Base-by-base conservation (phyloP, 176 grass and related monocot genomes). In the Alopecurus myosuroides region DNA sequence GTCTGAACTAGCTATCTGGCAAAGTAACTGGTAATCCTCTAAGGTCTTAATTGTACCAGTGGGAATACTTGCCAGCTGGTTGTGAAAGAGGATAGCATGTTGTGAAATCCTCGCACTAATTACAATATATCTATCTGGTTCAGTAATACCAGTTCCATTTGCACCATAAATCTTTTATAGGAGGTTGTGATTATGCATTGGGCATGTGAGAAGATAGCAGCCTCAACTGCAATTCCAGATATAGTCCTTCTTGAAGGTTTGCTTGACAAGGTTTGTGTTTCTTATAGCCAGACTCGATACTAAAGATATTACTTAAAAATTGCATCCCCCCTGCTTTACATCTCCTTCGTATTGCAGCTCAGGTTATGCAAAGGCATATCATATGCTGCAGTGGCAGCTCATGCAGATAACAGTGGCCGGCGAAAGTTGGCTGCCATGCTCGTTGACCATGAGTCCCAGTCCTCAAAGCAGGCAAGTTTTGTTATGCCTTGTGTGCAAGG, bases 141-240 rank as follows among this genome's bases (percentile, higher is more conserved):
- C 61, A 83, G 28, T 61, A 57, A 71, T 82, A 79, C 51, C 23
- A 77, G 48, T 85, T 58, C 44, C 20, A 41, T 94, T 88, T 91
- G 77, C n/a, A 26, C 51, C 79, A 74, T 15, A 83, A 89, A 77
- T 76, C 30, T 79, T 86, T 76, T 78, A 28, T 86, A 98, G 97
- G 93, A 98, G 91, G 93, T 98, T 78, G 97, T 95, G 77, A 92
- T 95, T 72, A 98, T 98, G 97, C 93, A 98, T 85, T 98, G 97
- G 97, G 93, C 93, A 79, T 98, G 91, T 70, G 84, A 93, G 81
- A 98, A 98, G 88, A 98, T 98, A 82, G 90, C 97, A 55, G 93
- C 87, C 77, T 98, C 97, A 85, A 31, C 86, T 75, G 81, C 87
- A 88, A 86, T 89, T 84, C 93, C 89, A 86, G 97, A 98, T 87